Percentiles rank a stretch among this genome's conserved stretches.
Conservation (phyloP, 202 grass and related monocot genomes). For the Eragrostis tef region DNA sequence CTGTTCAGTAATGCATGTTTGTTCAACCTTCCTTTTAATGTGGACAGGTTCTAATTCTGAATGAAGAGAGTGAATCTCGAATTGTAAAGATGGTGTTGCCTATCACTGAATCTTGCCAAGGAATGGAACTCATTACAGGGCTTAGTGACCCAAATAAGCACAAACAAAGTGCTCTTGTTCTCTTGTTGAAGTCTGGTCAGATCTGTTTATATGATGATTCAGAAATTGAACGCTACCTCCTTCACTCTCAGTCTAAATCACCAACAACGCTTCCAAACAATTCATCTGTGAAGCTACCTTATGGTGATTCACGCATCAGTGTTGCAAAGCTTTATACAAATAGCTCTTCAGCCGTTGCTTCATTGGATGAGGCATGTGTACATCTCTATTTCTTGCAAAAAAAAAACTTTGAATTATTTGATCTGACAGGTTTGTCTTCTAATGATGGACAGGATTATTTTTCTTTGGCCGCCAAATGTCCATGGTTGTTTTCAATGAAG, state of each 20-base stretch:
- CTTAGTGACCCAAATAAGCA: constrained; percentile 74
- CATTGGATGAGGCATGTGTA: constrained; percentile 67
- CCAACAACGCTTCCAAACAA: constrained; percentile 67
- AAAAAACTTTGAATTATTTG: constrained; percentile 39
- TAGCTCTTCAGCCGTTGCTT: constrained; percentile 48
- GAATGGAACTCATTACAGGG: constrained; percentile 71
- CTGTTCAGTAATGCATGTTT: constrained; percentile 40
- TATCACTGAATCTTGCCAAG: constrained; percentile 76
- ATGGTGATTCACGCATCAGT: constrained; percentile 72
- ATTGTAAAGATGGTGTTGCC: constrained; percentile 86
- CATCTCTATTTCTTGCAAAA: constrained; percentile 46
- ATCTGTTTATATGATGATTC: constrained; percentile 88
- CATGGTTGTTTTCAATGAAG: constrained; percentile 77
- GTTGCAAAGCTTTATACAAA: constrained; percentile 67
- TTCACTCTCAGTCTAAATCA: constrained; percentile 80
- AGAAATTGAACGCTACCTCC: constrained; percentile 77
- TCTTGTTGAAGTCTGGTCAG: constrained; percentile 85
- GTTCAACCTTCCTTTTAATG: constrained; percentile 41
- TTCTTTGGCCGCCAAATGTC: constrained; percentile 62
- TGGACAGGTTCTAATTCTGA: constrained; percentile 83
- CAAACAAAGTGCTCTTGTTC: constrained; percentile 68
- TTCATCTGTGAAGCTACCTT: constrained; percentile 68
- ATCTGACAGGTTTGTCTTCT: constrained; percentile 39
- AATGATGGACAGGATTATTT: constrained; percentile 59
- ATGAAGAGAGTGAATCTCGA: constrained; percentile 73